A percentile compares a stretch with the other conserved stretches of the same genome.
These are phyloP conservation scores for Oidiodendron maius DNA, from an alignment of 495 filamentous ascomycete genomes.

Conservation along the genomic window DNA sequence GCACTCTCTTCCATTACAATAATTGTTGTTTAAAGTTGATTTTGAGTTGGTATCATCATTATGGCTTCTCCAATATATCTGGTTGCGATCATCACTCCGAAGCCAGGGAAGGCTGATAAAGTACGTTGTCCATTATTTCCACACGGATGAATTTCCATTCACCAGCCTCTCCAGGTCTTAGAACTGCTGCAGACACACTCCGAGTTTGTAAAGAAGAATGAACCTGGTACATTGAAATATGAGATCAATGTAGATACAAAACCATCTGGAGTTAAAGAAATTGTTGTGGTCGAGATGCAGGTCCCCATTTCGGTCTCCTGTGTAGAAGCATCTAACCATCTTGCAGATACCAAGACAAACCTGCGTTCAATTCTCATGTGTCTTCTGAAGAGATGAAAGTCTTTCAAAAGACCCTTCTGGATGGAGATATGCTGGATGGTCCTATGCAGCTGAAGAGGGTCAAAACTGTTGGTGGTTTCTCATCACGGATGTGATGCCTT, in stretches of 20 bases:
- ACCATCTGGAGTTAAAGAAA: constrained; percentile 16
- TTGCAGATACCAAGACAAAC: constrained; percentile 18
- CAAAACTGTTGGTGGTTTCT: constrained; percentile 18
- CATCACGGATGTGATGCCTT: constrained; percentile 14
- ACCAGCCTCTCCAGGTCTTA: constrained; percentile 12
- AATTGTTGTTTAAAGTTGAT: not conserved
- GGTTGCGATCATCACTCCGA: constrained; percentile 22
- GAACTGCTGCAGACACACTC: constrained; percentile 18
- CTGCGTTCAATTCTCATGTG: constrained; percentile 14
- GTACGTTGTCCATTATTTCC: constrained; percentile 7
- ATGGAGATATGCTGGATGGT: constrained; percentile 13
- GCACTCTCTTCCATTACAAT: not conserved
- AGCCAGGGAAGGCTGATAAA: constrained; percentile 19
- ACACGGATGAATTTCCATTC: not conserved
- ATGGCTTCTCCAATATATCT: constrained; percentile 21
- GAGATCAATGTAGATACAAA: constrained; percentile 19
- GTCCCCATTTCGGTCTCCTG: not conserved
- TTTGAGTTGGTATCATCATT: not conserved
- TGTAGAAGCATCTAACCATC: not conserved
- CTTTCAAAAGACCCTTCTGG: constrained; percentile 15
- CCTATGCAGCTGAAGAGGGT: constrained; percentile 21
- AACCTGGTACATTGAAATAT: constrained; percentile 22
- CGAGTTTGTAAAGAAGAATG: constrained; percentile 17
- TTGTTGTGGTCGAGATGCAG: constrained; percentile 23
- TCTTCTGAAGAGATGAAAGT: constrained; percentile 10